Conservation (phyloP, 2,329 filamentous ascomycete species). For the Arthrinium phaeospermum region DNA sequence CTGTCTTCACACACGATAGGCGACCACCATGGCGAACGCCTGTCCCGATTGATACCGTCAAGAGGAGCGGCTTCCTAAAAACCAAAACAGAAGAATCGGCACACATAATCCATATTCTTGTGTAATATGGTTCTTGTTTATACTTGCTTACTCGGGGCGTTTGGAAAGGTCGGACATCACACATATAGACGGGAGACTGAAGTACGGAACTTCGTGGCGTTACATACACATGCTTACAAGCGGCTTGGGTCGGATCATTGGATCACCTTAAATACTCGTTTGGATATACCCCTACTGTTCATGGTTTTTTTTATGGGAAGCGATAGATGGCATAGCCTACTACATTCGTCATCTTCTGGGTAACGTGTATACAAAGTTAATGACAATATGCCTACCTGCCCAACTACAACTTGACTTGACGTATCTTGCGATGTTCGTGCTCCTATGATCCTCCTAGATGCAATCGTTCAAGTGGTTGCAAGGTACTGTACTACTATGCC, state of each 20-base stretch:
- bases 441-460: neutral
- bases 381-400: slow-evolving; percentile 8
- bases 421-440: neutral
- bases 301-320: slow-evolving; percentile 1
- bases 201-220: slow-evolving; percentile 15
- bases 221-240: slow-evolving; percentile 7
- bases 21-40: slow-evolving; percentile 34
- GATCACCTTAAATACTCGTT: neutral
- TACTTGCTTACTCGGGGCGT: slow-evolving; percentile 2
- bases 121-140: neutral
- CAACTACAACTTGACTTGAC: neutral
- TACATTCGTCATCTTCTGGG: neutral
- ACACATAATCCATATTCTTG: neutral
- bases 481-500: no score
- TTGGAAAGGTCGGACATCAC: neutral
- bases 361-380: neutral
- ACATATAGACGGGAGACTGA: neutral
- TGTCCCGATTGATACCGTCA: slow-evolving; percentile 22
- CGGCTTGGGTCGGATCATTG: slow-evolving; percentile 8
- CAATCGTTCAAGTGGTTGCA: neutral
- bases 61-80: neutral
- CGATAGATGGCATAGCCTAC: neutral
- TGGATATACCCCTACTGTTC: slow-evolving; percentile 21
- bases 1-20: slow-evolving; percentile 31
- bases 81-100: neutral